A percentile compares a stretch with the other conserved stretches of the same genome.
Conservation (phyloP, 495 filamentous ascomycete genomes). For the Trichocladium uniseriatum region DNA sequence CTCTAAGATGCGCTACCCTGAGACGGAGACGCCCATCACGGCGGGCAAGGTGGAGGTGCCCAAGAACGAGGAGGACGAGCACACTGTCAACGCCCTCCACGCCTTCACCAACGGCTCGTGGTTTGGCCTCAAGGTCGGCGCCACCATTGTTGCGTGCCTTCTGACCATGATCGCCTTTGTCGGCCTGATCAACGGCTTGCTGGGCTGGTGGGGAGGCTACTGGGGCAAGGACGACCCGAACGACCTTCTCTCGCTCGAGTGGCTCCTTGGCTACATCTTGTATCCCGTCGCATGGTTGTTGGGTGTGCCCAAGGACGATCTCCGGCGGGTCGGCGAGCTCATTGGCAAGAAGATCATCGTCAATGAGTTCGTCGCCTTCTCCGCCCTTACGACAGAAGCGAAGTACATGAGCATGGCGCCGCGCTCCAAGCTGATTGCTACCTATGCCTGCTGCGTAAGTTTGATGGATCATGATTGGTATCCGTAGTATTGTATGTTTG, state of each 20-base stretch:
- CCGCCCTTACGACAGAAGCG: conserved; percentile 47
- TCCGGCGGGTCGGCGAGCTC: conserved; percentile 64
- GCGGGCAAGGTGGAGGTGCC: conserved; percentile 72
- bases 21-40: conserved; percentile 76
- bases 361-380: conserved; percentile 62
- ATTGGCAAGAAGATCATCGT: conserved; percentile 78
- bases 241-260: conserved; percentile 58
- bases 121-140: conserved; percentile 80
- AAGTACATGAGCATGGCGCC: conserved; percentile 51
- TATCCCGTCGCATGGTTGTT: conserved; percentile 80
- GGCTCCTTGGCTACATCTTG: conserved; percentile 75
- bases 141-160: conserved; percentile 69
- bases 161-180: conserved; percentile 82
- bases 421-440: conserved; percentile 71
- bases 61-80: conserved; percentile 54
- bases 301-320: conserved; percentile 64
- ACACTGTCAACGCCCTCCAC: conserved; percentile 67
- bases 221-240: conserved; percentile 48
- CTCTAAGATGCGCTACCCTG: conserved; percentile 80
- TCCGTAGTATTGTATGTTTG: conserved; percentile 33
- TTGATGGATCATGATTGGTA: background rate
- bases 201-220: conserved; percentile 86
- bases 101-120: conserved; percentile 82
- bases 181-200: conserved; percentile 62
- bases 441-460: conserved; percentile 82